These are phyloP conservation scores for Plectosphaerella plurivora DNA, from an alignment of 2,329 filamentous ascomycete genomes.

Conservation along the genomic window DNA sequence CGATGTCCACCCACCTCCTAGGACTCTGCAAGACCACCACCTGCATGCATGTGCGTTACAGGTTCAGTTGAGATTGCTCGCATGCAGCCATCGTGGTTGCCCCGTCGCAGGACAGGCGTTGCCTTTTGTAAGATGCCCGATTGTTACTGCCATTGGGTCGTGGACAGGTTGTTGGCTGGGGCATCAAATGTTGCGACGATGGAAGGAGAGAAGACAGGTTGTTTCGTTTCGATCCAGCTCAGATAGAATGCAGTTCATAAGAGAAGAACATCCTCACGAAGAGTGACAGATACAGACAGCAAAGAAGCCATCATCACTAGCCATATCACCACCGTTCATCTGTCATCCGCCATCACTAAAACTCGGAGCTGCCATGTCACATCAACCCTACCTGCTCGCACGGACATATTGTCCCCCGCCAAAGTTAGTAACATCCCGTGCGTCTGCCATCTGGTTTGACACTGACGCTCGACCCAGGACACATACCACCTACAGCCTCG, in stretches of 20 bases:
- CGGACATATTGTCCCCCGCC: too few species aligned
- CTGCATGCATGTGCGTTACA: conserved; percentile 4
- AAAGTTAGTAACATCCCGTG: neutral
- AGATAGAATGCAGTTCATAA: too few species aligned
- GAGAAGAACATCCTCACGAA: too few species aligned
- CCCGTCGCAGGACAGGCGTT: conserved; percentile 8
- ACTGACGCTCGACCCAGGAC: conserved; percentile 2
- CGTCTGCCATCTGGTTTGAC: neutral
- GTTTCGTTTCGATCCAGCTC: too few species aligned
- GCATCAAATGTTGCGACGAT: neutral
- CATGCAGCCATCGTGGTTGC: conserved; percentile 1
- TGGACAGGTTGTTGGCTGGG: neutral
- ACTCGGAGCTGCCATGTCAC: too few species aligned
- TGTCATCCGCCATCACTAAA: too few species aligned
- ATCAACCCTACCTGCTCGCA: too few species aligned
- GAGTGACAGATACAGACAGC: too few species aligned
- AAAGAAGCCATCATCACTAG: too few species aligned
- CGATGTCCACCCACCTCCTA: conserved; percentile 1
- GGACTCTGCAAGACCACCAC: neutral
- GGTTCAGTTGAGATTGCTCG: conserved; percentile 6
- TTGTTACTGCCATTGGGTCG: conserved; percentile 8
- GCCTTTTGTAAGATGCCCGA: neutral
- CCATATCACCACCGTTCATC: too few species aligned
- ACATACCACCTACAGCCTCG: conserved; percentile 6
- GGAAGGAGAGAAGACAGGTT: too few species aligned